A percentile compares a stretch with the other conserved stretches of the same genome.
Evolutionary conservation across 192 early-diverging fungal species (phyloP).

Genomic region (Entomortierella lignicola): DNA sequence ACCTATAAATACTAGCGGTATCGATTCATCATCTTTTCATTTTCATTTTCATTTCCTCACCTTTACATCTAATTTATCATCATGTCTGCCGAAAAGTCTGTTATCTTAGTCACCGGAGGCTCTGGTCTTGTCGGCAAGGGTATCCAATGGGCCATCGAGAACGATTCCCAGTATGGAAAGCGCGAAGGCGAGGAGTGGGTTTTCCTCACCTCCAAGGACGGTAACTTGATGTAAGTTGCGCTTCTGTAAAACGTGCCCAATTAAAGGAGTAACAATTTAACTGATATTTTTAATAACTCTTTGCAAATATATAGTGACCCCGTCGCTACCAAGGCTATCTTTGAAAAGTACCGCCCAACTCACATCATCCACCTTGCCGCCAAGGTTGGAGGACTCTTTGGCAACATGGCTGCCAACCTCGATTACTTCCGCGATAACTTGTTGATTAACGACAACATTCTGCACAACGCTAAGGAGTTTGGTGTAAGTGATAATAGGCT

Average conservation of each 20-base stretch:
- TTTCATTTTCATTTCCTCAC: constrained; percentile 12
- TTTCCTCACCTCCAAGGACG: constrained; percentile 80
- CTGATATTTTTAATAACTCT: background rate
- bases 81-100: constrained; percentile 55
- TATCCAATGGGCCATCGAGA: constrained; percentile 73
- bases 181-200: constrained; percentile 79
- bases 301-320: constrained; percentile 59
- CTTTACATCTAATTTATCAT: constrained; percentile 1
- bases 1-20: no score
- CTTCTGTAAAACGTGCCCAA: no score
- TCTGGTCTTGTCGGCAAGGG: constrained; percentile 84
- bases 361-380: constrained; percentile 85
- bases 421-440: constrained; percentile 83
- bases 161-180: constrained; percentile 67
- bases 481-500: constrained; percentile 55
- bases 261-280: no score
- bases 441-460: constrained; percentile 84
- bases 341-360: constrained; percentile 81
- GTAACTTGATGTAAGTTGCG: constrained; percentile 73
- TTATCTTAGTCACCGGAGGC: constrained; percentile 84
- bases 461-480: constrained; percentile 68
- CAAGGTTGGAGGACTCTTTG: constrained; percentile 80
- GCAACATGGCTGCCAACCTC: constrained; percentile 83
- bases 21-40: background rate
- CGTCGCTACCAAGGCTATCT: constrained; percentile 70